Evolutionary conservation across 306 rosid genomes (phyloP).

Genomic region (Abrus pulchellus): DNA sequence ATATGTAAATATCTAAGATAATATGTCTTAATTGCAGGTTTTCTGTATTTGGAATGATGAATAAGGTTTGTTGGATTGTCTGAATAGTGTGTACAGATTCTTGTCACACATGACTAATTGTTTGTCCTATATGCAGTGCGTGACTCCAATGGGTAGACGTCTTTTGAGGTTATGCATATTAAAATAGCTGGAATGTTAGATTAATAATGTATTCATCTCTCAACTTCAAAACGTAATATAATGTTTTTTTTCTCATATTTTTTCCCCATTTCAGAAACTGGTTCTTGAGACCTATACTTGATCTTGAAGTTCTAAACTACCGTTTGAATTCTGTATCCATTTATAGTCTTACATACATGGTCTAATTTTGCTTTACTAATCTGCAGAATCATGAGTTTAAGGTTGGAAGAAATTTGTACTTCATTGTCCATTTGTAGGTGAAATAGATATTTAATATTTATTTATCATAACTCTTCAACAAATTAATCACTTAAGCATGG

Average conservation of each 20-base stretch:
- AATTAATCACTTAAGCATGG: conserved; percentile 17
- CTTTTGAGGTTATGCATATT: conserved; percentile 76
- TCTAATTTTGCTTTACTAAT: conserved; percentile 12
- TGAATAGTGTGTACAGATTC: conserved; percentile 41
- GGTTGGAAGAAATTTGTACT: conserved; percentile 38
- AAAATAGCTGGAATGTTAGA: conserved; percentile 18
- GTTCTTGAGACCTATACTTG: conserved; percentile 96
- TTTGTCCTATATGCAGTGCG: conserved; percentile 68
- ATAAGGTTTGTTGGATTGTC: conserved; percentile 75
- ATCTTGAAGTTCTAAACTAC: conserved; percentile 80
- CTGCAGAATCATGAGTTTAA: conserved; percentile 36
- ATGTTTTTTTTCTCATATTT: conserved; percentile 1
- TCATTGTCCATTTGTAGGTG: conserved; percentile 29
- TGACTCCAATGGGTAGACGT: conserved; percentile 91
- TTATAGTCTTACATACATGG: conserved; percentile 33
- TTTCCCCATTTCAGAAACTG: conserved; percentile 68
- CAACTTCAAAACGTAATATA: not conserved
- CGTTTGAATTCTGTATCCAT: conserved; percentile 94
- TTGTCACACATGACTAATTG: conserved; percentile 41
- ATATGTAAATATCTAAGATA: conserved; percentile 39
- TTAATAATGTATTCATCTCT: not conserved
- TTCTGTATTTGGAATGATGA: conserved; percentile 97
- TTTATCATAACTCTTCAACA: not conserved
- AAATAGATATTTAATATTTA: conserved; percentile 31
- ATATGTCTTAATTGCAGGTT: conserved; percentile 69